Conservation (phyloP, 768 basidiomycete genomes). For the Boletus rex-veris region DNA sequence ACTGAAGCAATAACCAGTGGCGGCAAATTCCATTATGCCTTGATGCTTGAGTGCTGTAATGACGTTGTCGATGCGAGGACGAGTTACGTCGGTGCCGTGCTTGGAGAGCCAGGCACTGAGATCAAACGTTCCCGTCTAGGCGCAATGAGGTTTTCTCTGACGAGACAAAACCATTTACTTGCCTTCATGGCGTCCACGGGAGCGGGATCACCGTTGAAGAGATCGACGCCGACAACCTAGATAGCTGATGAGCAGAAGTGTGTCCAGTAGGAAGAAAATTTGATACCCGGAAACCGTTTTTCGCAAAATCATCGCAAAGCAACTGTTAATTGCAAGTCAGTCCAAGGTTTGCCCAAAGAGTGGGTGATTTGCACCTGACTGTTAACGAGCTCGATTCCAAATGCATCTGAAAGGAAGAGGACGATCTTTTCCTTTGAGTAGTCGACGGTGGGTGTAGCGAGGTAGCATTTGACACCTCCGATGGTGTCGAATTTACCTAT, state of each 20-base stretch:
- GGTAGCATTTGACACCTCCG: background rate
- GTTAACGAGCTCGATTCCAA: background rate
- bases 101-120: conserved; percentile 40
- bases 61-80: conserved; percentile 48
- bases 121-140: conserved; percentile 32
- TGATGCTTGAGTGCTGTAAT: conserved; percentile 52
- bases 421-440: background rate
- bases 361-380: background rate
- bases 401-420: background rate
- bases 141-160: background rate
- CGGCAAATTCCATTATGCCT: conserved; percentile 53
- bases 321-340: background rate
- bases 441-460: background rate
- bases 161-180: background rate
- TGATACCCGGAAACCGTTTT: background rate
- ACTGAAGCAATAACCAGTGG: conserved; percentile 64
- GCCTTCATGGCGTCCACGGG: conserved; percentile 18
- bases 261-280: background rate
- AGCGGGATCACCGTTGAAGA: conserved; percentile 35
- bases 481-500: background rate
- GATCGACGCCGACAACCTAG: conserved; percentile 22
- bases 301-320: conserved; percentile 1
- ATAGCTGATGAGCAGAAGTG: background rate
- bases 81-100: conserved; percentile 39
- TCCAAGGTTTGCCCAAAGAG: background rate